Evolutionary conservation across 345 rosid genomes (phyloP), one percentile per base, ranked within the genome.

Genomic region (Physaria fendleri): DNA sequence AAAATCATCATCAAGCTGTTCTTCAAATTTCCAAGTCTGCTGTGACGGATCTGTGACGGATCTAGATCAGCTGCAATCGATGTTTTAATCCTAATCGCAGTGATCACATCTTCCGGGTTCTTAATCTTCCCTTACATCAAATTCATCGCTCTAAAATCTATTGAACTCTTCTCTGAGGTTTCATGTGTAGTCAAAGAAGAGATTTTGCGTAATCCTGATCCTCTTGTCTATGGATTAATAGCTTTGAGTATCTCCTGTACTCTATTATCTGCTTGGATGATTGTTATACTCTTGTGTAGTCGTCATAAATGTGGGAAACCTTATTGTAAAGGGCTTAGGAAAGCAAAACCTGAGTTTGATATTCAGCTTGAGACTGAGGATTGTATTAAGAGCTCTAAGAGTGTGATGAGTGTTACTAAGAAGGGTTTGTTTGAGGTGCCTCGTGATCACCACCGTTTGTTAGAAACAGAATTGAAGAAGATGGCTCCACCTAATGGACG

Each of bases 351-450:
- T 0, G 95, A 91, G 73, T 91, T 91, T 15, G 96, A 91, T 77
- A 88, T 91, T 61, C 95, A 88, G 79, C 54, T 91, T 35, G 95
- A 91, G 79, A 91, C 95, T 2, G 96, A 88, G 76, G 90, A 91
- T 55, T 79, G 94, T 63, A 81, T 87, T 15, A 90, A 83, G 84
- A 79, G 77, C 29, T 76, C 87, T 2, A 71, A 10, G 22, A 12
- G 5, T 29, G 68, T 45, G 24, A 78, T 74, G 62, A 87, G 61
- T 71, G 79, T 83, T 4, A 73, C 64, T 16, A 77, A 77, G 17
- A 84, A 74, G 44, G 87, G 87, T 0, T 65, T 84, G 47, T 82
- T 88, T 40, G 85, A 88, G 69, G 64, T 84, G 77, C 90, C 81
- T 17, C 87, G 77, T 17, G 84, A 86, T 48, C 90, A 77, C 62